Percentiles rank a stretch among this genome's conserved stretches.
phyloP scores from a whole-genome alignment of 805 yeast genomes.

The Barnettozyma californica region DNA sequence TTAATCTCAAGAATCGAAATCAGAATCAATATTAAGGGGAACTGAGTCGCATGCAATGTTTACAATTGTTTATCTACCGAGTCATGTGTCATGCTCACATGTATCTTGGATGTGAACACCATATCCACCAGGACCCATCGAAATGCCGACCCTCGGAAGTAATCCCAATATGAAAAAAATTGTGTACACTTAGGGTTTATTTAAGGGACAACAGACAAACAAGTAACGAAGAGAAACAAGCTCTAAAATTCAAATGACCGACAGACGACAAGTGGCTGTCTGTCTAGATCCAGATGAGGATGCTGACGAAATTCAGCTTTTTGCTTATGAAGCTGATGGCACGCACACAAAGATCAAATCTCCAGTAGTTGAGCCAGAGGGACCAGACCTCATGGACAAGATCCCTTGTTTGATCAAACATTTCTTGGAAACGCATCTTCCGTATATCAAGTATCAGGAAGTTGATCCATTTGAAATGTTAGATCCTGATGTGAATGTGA shows the following conservation, averaged over 20 bases:
- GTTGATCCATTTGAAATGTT: slow-evolving; percentile 17
- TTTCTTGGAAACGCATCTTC: slow-evolving; percentile 17
- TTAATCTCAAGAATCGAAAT: too few relatives aligned
- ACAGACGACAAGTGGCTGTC: slow-evolving; percentile 5
- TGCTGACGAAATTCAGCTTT: slow-evolving; percentile 7
- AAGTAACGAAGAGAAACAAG: too few relatives aligned
- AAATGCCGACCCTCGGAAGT: neutral
- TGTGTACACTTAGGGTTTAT: neutral
- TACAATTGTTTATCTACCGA: too few relatives aligned
- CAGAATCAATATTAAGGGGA: too few relatives aligned
- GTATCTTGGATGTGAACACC: too few relatives aligned
- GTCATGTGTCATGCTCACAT: too few relatives aligned
- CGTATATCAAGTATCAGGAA: slow-evolving; percentile 20
- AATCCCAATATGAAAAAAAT: neutral
- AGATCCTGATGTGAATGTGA: slow-evolving; percentile 9
- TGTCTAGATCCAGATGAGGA: slow-evolving; percentile 9
- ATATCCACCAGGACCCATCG: too few relatives aligned
- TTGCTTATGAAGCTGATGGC: slow-evolving; percentile 7
- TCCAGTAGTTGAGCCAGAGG: neutral
- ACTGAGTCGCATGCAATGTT: too few relatives aligned
- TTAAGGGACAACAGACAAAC: neutral
- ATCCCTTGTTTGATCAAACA: neutral
- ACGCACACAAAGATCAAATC: slow-evolving; percentile 10
- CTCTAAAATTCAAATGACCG: neutral
- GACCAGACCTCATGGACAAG: slow-evolving; percentile 2